Conservation (phyloP, 768 basidiomycete species). For the Amanita brunnescens region DNA sequence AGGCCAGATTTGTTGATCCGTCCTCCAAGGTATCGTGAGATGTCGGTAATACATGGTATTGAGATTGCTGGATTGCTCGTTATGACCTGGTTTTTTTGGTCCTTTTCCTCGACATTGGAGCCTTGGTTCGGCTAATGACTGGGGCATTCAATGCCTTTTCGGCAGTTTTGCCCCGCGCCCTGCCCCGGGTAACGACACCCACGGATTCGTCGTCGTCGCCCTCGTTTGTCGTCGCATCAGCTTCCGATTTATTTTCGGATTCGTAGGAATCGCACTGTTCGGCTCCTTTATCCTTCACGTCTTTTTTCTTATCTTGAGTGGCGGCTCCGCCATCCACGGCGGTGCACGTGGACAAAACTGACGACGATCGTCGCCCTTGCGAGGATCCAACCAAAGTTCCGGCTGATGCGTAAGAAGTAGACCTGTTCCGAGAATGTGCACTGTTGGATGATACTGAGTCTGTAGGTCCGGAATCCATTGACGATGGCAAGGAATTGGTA, state of each 20-base stretch:
- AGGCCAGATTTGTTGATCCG: background rate
- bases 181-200: slow-evolving; percentile 30
- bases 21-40: slow-evolving; percentile 5
- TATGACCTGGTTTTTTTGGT: slow-evolving; percentile 4
- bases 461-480: background rate
- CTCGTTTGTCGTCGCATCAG: slow-evolving; percentile 7
- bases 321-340: slow-evolving; percentile 22
- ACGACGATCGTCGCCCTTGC: slow-evolving; percentile 24
- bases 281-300: slow-evolving; percentile 2
- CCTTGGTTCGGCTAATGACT: background rate
- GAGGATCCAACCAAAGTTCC: slow-evolving; percentile 23
- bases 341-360: slow-evolving; percentile 31
- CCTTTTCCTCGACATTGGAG: background rate
- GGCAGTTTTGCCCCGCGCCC: slow-evolving; percentile 13
- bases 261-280: background rate
- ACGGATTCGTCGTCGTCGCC: slow-evolving; percentile 15
- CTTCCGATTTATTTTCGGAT: slow-evolving; percentile 8
- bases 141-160: background rate
- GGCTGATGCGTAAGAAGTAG: slow-evolving; percentile 30
- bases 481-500: slow-evolving; percentile 1
- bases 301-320: slow-evolving; percentile 14
- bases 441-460: background rate
- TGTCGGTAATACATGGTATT: slow-evolving; percentile 1
- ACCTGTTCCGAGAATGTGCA: slow-evolving; percentile 27
- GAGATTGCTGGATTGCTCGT: background rate